phyloP scores from a whole-genome alignment of 306 rosid genomes.

The Lotus japonicus region DNA sequence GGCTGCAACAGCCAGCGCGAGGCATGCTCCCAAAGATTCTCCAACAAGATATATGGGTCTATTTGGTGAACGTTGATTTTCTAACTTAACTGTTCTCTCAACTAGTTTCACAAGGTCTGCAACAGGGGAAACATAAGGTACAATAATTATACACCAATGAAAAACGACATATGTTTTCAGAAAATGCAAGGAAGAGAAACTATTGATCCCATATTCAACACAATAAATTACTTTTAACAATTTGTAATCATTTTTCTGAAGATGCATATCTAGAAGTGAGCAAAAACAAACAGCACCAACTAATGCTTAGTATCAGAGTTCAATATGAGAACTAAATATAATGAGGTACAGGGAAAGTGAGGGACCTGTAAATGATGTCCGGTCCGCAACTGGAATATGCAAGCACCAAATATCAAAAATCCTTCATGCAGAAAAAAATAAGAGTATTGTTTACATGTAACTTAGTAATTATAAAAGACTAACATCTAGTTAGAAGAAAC shows the following conservation, averaged over 20 bases:
- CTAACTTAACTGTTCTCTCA: constrained; percentile 47
- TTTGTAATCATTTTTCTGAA: neutral
- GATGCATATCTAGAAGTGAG: neutral
- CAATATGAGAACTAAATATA: neutral
- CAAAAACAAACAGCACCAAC: neutral
- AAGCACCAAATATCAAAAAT: constrained; percentile 80
- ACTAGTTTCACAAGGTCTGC: constrained; percentile 76
- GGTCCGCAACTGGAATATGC: constrained; percentile 77
- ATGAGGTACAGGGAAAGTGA: neutral
- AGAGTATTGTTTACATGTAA: constrained; percentile 6
- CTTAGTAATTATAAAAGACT: neutral
- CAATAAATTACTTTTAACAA: neutral
- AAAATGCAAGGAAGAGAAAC: neutral
- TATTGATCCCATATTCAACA: neutral
- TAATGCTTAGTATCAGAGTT: neutral
- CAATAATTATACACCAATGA: constrained; percentile 2
- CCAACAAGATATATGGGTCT: constrained; percentile 90
- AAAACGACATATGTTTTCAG: neutral
- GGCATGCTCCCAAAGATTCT: constrained; percentile 84
- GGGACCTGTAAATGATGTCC: constrained; percentile 66
- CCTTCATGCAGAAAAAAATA: constrained; percentile 38
- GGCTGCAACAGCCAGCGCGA: constrained; percentile 87
- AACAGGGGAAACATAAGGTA: neutral
- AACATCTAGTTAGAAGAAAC: constrained; percentile 12
- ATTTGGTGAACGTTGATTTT: constrained; percentile 45